Conservation (phyloP, 495 filamentous ascomycete species). For the Penicillium daleae region DNA sequence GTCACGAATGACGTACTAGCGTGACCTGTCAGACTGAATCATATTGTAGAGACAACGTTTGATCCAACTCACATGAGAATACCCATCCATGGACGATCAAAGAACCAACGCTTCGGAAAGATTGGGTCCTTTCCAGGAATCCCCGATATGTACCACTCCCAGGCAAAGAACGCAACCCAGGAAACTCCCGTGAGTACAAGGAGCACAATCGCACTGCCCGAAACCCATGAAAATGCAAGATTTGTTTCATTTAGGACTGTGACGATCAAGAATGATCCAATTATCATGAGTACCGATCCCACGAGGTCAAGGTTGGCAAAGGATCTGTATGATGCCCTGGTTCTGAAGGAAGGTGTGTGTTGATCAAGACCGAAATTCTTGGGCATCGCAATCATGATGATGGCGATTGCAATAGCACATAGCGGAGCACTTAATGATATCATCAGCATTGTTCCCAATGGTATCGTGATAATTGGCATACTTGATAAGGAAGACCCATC, state of each 20-base stretch:
- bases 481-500: constrained; percentile 69
- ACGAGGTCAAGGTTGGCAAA: constrained; percentile 56
- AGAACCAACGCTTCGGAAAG: constrained; percentile 42
- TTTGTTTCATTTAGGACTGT: constrained; percentile 63
- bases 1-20: constrained; percentile 32
- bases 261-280: constrained; percentile 58
- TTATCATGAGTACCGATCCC: constrained; percentile 56
- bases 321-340: constrained; percentile 33
- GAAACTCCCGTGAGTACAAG: constrained; percentile 38
- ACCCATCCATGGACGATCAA: constrained; percentile 38
- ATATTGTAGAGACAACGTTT: not conserved
- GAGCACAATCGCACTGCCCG: constrained; percentile 48
- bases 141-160: constrained; percentile 40
- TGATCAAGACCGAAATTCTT: constrained; percentile 34
- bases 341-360: constrained; percentile 33
- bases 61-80: constrained; percentile 34
- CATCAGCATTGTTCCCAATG: not conserved
- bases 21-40: constrained; percentile 4
- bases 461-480: constrained; percentile 17
- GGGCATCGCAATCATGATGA: constrained; percentile 33
- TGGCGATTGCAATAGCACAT: constrained; percentile 26
- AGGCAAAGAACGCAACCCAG: constrained; percentile 44
- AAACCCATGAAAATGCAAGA: constrained; percentile 44
- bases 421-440: constrained; percentile 20
- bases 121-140: constrained; percentile 36